Evolutionary conservation across 805 yeast species (phyloP), one percentile per base, ranked within the genome.

Genomic region (Cyberlindnera veronae): DNA sequence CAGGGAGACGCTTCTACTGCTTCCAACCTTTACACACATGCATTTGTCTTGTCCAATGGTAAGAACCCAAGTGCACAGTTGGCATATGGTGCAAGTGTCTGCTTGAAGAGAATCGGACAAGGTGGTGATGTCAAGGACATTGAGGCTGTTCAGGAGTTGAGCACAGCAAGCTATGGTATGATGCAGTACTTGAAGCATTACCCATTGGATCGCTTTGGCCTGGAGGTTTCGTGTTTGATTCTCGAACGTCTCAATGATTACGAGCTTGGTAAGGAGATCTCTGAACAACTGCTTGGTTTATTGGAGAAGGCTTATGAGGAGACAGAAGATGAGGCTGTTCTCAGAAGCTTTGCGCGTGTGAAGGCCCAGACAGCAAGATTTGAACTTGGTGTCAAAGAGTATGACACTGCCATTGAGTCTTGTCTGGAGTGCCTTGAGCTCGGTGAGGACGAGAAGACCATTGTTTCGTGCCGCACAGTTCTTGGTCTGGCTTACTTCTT

Each of bases 21-120:
- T 0, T 57, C 71, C 5, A 67, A 72, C 12, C 59, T 85, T 36
- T 81, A 81, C 53, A 81, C 85, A 1, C 97, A 93, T 61, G 85
- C 96, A 0, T 84, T 74, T 50, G 72, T 79, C 11, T 64, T 91
- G 35, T 79, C 96, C 2, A 81, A 81, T 54, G 95, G 95, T 2
- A 68, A 72, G 31, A 76, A 81, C 31, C 77, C 83, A 18, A 61
- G 79, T 29, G 80, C 93, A 0, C 87, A 84, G 58, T 57, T 87
- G 33, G 67, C 88, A 20, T 86, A 83, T 60, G 95, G 91, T 0
- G 61, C 74, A 34, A 73, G 76, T 34, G 67, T 83, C 39, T 60
- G 81, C 32, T 57, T 67, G 52, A 69, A 71, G 46, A 60, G 76
- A 35, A 66, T 72, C 23, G 68, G 71, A 3, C 52, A 61, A 5